Base-by-base conservation (phyloP, 2,329 filamentous ascomycete genomes). In the Aspergillus vadensis region DNA sequence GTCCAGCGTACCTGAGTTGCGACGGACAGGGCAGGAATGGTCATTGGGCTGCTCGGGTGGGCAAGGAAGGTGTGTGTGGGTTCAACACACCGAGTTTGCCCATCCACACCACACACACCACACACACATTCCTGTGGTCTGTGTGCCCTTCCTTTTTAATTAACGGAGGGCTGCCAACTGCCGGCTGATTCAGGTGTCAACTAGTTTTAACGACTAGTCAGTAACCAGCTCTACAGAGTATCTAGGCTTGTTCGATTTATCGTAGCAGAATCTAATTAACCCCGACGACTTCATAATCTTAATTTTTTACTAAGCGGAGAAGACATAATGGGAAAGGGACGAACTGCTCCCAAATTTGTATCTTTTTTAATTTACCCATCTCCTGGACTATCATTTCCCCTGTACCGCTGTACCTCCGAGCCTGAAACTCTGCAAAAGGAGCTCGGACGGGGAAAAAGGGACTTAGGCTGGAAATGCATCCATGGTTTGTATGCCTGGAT, bases 71-170 rank as follows among this genome's bases (percentile, higher is more conserved):
- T 50, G 47, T 25, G 47, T 25, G 47, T 50, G 44, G 38, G 39
- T 44, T 25, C 51, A 27, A 27, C 7, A 27, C 36, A 39, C 39
- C 12, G 12, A 36, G 10, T 36, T 36, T 43, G 41, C n/a, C 39
- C 27, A 30, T 55, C 39, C 23, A 25, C 30, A 32, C 30, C 30
- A 32, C 30, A 32, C 9, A 32, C 30, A 32, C 10, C 10, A 30
- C 30, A 32, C 32, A 14, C 32, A 36, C 32, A 36, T 12, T 36
- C 17, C 3, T 15, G 53, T 55, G 53, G 53, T 55, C 53, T 55
- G 53, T 55, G 53, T 30, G 38, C 52, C 15, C 27, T 52, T 52
- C 21, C 15, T 43, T 39, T 53, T 50, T 50, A 50, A 50, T 50
- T 50, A 50, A 30, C 47, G 25, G 47, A 50, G 53, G 52, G 52